Percentiles rank a stretch among this genome's conserved stretches.
Conservation (phyloP, 176 grass and related monocot species). For the Musa beccarii region DNA sequence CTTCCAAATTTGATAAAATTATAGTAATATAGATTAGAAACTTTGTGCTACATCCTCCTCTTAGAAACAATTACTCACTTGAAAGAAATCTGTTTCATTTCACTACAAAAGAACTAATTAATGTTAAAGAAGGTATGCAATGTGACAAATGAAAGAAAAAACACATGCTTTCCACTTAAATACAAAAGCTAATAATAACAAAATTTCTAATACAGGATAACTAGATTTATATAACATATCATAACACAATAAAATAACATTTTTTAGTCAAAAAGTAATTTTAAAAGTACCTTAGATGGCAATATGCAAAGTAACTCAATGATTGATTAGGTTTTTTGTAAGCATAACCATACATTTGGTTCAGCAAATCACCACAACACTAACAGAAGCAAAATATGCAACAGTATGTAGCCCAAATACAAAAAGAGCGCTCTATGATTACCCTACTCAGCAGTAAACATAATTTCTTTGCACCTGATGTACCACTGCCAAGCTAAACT, state of each 20-base stretch:
- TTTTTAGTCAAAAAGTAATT: background rate
- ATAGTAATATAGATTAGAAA: no score
- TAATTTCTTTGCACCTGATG: slow-evolving; percentile 51
- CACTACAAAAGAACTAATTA: no score
- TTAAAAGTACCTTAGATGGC: background rate
- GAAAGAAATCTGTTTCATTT: no score
- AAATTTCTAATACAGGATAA: background rate
- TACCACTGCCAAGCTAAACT: slow-evolving; percentile 76
- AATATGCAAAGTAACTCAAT: background rate
- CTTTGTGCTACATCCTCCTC: no score
- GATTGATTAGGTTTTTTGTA: background rate
- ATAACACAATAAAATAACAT: background rate
- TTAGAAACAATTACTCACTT: no score
- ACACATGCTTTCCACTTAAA: background rate
- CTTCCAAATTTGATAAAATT: no score
- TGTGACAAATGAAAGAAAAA: no score
- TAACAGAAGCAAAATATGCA: background rate
- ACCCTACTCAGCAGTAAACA: background rate
- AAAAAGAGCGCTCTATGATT: background rate
- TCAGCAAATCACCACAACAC: background rate
- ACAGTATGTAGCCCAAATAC: background rate
- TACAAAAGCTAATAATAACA: background rate
- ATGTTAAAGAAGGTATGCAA: no score
- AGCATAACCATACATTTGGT: background rate
- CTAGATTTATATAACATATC: background rate